These are phyloP conservation scores for Aspergillus sp. DNA, from an alignment of 2,329 filamentous ascomycete genomes.

Conservation along the genomic window DNA sequence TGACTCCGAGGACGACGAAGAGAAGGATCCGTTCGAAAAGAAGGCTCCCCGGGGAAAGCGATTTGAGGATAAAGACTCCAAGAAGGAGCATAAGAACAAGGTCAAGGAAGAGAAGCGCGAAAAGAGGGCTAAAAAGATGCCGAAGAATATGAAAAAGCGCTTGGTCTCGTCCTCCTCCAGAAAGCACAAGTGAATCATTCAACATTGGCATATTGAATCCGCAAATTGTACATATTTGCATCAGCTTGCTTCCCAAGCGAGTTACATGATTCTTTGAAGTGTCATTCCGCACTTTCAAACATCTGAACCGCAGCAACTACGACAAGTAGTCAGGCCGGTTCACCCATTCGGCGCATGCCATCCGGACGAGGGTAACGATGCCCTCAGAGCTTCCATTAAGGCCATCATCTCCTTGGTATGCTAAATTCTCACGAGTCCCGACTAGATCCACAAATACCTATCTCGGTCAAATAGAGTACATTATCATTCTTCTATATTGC, in stretches of 20 bases:
- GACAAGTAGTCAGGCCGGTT: not conserved
- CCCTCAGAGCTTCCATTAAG: not conserved
- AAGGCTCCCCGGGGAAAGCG: conserved; percentile 74
- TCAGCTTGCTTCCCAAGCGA: not conserved
- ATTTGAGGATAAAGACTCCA: conserved; percentile 88
- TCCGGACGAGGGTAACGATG: not conserved
- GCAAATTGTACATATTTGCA: not conserved
- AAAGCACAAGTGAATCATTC: conserved; percentile 22
- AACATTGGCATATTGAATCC: not conserved
- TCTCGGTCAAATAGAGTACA: not conserved
- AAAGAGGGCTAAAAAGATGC: conserved; percentile 91
- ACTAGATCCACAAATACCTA: not conserved
- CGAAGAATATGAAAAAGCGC: conserved; percentile 87
- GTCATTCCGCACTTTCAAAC: not conserved
- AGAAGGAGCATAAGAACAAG: conserved; percentile 81
- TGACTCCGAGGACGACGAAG: conserved; percentile 48
- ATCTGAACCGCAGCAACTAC: not conserved
- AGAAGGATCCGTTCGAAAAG: conserved; percentile 57
- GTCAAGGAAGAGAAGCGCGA: conserved; percentile 96
- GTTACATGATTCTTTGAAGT: not conserved
- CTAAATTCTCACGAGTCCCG: not conserved
- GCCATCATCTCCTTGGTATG: not conserved
- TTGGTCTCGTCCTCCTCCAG: conserved; percentile 35
- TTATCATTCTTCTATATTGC: not conserved
- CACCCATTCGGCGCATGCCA: not conserved